Evolutionary conservation across 495 filamentous ascomycete species (phyloP).

Genomic region (Letharia columbiana): DNA sequence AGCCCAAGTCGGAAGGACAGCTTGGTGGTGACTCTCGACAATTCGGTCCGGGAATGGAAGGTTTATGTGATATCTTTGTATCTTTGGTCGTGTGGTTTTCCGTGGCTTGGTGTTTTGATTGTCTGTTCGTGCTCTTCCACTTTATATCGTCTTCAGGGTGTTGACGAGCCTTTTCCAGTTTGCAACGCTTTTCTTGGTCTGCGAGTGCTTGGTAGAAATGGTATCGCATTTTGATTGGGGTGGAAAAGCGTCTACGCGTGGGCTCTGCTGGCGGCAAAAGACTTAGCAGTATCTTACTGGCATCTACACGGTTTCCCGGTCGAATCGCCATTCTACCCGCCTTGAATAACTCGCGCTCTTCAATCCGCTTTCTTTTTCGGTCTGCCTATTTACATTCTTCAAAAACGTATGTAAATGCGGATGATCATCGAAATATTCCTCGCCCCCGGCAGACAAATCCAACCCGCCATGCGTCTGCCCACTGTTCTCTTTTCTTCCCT

Average conservation of each 20-base stretch:
- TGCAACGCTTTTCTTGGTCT: no score
- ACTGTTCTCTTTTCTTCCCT: neutral
- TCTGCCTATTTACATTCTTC: accelerated
- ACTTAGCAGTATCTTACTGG: neutral
- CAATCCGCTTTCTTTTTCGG: neutral
- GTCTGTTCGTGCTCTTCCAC: no score
- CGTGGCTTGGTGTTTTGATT: no score
- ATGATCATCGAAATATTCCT: neutral
- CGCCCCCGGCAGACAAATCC: neutral
- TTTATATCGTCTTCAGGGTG: no score
- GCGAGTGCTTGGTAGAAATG: neutral
- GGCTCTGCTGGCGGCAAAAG: neutral
- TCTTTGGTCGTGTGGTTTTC: no score
- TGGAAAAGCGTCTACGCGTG: neutral
- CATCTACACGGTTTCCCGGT: neutral
- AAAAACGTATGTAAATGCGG: no score
- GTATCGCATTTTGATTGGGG: neutral
- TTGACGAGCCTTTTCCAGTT: no score
- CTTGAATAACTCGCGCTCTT: neutral
- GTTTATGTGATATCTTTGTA: no score
- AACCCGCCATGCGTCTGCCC: neutral
- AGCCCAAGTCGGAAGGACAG: no score
- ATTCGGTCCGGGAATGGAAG: no score
- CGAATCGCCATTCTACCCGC: neutral
- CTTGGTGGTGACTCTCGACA: no score